Evolutionary conservation across 1,284 basidiomycete species (phyloP).

Genomic region (Anthracocystis panici-leucophaei): DNA sequence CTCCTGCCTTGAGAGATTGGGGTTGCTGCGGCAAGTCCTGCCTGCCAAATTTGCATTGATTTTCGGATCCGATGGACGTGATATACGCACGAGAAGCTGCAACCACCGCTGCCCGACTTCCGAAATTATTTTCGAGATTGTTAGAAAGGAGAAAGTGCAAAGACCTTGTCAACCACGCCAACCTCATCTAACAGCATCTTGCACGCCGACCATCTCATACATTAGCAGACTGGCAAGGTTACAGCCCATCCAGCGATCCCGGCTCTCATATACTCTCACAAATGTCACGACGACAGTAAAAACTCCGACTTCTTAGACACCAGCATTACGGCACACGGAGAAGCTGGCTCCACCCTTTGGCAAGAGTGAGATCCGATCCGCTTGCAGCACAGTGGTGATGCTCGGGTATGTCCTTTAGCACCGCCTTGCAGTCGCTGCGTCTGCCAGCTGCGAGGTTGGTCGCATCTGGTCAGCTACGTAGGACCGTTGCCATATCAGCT

Average conservation of each 20-base stretch:
- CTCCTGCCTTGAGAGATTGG: background rate
- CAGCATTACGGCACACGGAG: constrained; percentile 25
- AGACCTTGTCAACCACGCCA: background rate
- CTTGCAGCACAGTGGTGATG: constrained; percentile 21
- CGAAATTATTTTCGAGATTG: constrained; percentile 22
- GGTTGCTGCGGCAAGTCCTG: constrained; percentile 45
- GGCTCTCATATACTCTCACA: background rate
- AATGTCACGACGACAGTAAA: constrained; percentile 19
- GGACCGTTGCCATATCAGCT: background rate
- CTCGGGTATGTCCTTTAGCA: constrained; percentile 43
- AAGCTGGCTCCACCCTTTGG: constrained; percentile 24
- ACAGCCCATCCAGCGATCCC: no score
- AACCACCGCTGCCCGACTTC: constrained; percentile 22
- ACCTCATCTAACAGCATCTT: background rate
- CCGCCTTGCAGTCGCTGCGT: constrained; percentile 39
- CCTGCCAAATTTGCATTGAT: background rate
- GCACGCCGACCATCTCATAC: background rate
- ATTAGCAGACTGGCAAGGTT: no score
- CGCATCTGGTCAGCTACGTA: constrained; percentile 3
- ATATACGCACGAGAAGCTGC: background rate
- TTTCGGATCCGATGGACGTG: constrained; percentile 26
- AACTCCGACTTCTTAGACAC: background rate
- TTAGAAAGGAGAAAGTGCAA: no score
- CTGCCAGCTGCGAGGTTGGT: constrained; percentile 28
- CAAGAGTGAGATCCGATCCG: constrained; percentile 7